Percentiles rank a stretch among this genome's conserved stretches.
Evolutionary conservation across 2,329 filamentous ascomycete species (phyloP).

Genomic region (Pseudogymnoascus sp.): DNA sequence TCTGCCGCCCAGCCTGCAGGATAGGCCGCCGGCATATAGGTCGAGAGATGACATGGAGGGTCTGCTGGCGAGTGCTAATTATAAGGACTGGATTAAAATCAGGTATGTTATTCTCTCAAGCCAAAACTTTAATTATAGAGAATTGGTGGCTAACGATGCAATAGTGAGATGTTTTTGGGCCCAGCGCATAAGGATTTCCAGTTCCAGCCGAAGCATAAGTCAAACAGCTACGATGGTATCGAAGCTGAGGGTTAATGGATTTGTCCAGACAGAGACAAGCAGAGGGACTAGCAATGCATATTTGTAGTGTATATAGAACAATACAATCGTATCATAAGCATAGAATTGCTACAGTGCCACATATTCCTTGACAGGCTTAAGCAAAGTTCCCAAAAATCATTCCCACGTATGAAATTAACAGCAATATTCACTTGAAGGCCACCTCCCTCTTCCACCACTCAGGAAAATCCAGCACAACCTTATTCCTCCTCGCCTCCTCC

Average conservation of each 20-base stretch:
- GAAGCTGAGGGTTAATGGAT: constrained; percentile 57
- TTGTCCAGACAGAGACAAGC: neutral
- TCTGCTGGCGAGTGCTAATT: constrained; percentile 81
- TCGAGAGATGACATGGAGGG: constrained; percentile 89
- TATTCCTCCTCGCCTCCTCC: constrained; percentile 68
- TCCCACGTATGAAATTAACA: neutral
- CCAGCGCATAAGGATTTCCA: constrained; percentile 83
- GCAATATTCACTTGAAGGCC: neutral
- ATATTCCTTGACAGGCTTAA: no score
- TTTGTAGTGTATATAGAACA: neutral
- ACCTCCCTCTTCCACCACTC: constrained; percentile 61
- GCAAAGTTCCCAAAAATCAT: neutral
- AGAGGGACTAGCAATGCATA: neutral
- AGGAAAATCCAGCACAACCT: constrained; percentile 64
- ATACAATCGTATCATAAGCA: neutral
- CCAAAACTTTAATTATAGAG: neutral
- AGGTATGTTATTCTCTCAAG: constrained; percentile 51
- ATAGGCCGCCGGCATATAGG: constrained; percentile 74
- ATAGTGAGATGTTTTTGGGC: constrained; percentile 93
- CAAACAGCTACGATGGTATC: constrained; percentile 69
- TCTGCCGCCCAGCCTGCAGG: constrained; percentile 79
- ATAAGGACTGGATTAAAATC: constrained; percentile 98
- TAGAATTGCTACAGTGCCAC: neutral
- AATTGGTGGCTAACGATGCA: constrained; percentile 11
- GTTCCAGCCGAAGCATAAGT: constrained; percentile 97